These are phyloP conservation scores for Cordyceps tenuipes DNA, from an alignment of 2,329 filamentous ascomycete species.

Conservation along the genomic window DNA sequence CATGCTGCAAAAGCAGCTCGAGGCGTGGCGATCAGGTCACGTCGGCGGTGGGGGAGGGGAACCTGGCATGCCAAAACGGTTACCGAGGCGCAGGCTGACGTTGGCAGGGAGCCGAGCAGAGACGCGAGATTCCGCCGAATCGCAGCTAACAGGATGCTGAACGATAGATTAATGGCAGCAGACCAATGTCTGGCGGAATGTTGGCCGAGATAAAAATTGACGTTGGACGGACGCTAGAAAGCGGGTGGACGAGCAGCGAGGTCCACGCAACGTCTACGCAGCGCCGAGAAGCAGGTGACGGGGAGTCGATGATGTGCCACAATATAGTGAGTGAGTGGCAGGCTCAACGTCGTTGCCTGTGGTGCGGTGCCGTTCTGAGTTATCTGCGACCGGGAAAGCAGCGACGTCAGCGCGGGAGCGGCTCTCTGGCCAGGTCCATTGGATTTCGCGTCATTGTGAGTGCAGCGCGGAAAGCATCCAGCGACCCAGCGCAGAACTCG, in stretches of 20 bases:
- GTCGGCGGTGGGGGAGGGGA: constrained; percentile 12
- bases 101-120: constrained; percentile 3
- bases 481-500: constrained; percentile 1
- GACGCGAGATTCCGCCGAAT: not conserved
- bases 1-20: constrained; percentile 23
- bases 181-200: not conserved
- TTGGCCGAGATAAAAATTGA: not conserved
- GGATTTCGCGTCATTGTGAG: not conserved
- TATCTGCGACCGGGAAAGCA: not conserved
- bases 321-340: not conserved
- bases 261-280: not conserved
- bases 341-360: not conserved
- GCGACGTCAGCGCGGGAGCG: constrained; percentile 1
- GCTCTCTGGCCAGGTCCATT: constrained; percentile 1
- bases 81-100: constrained; percentile 10
- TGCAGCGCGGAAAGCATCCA: constrained; percentile 8
- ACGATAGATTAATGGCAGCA: not conserved
- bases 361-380: not conserved
- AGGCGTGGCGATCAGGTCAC: constrained; percentile 11
- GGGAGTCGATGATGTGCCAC: not conserved
- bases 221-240: not conserved
- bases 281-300: not conserved
- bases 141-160: not conserved
- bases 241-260: not conserved
- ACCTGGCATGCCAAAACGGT: constrained; percentile 11